A percentile compares a stretch with the other conserved stretches of the same genome.
Conservation (phyloP, 148 eudicot species). For the Fagopyrum homotropicum region DNA sequence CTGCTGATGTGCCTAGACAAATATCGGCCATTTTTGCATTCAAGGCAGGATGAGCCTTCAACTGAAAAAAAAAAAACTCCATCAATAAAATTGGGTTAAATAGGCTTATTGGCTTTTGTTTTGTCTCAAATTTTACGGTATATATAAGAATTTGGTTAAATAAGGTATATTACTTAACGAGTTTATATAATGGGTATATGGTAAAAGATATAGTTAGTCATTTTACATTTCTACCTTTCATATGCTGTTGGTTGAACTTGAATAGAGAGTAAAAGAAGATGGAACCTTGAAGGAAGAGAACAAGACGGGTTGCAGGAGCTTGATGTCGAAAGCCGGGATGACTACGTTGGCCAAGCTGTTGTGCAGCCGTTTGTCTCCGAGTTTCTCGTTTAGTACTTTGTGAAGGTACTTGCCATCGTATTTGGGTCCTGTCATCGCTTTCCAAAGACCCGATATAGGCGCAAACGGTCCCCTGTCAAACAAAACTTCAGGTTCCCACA, state of each 20-base stretch:
- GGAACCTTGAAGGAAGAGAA: slow-evolving; percentile 36
- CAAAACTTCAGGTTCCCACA: too few species aligned
- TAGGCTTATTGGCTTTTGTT: too few species aligned
- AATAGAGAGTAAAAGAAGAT: background rate
- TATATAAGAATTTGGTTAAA: too few species aligned
- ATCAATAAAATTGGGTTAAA: too few species aligned
- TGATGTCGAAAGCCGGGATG: slow-evolving; percentile 44
- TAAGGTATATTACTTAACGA: too few species aligned
- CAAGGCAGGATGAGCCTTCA: slow-evolving; percentile 25
- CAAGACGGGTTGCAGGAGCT: slow-evolving; percentile 30
- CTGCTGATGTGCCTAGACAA: slow-evolving; percentile 49
- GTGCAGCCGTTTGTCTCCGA: slow-evolving; percentile 25
- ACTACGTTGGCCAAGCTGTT: slow-evolving; percentile 38
- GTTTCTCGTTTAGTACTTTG: slow-evolving; percentile 17
- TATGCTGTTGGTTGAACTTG: too few species aligned
- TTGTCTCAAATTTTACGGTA: too few species aligned
- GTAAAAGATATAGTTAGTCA: too few species aligned
- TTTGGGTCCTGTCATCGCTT: slow-evolving; percentile 31
- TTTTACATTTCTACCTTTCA: too few species aligned
- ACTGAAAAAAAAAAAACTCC: slow-evolving; percentile 14
- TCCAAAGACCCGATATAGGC: background rate
- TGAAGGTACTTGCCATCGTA: slow-evolving; percentile 39
- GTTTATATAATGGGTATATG: too few species aligned
- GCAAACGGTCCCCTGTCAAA: slow-evolving; percentile 7
- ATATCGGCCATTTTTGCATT: slow-evolving; percentile 41